Evolutionary conservation across 2,329 filamentous ascomycete genomes (phyloP).

Genomic region (Neofusicoccum kwambonambiense): DNA sequence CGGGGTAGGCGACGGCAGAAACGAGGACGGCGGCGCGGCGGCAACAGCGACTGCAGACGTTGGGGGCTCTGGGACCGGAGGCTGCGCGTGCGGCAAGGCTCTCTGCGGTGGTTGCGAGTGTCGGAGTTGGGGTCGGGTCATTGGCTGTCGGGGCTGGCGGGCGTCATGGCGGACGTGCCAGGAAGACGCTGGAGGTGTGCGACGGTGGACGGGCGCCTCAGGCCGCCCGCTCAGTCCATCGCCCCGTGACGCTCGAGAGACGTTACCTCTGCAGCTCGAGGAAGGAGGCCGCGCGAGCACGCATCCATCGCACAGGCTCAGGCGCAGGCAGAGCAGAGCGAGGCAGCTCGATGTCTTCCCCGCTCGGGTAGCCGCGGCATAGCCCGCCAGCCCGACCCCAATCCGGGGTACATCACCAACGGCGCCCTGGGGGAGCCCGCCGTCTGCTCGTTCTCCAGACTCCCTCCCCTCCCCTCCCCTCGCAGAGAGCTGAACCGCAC

Average conservation of each 20-base stretch:
- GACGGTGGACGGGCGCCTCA: not conserved
- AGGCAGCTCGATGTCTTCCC: not conserved
- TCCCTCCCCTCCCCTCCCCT: not conserved
- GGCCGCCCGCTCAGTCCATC: not conserved
- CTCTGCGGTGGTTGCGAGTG: not conserved
- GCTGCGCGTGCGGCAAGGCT: not conserved
- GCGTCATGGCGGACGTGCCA: not conserved
- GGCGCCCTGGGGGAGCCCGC: constrained; percentile 20
- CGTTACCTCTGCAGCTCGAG: not conserved
- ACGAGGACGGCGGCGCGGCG: not conserved
- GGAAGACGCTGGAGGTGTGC: not conserved
- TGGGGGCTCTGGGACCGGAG: not conserved
- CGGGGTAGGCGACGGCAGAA: not conserved
- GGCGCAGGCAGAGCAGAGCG: too few species aligned
- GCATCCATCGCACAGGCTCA: not conserved
- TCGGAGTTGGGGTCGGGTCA: not conserved
- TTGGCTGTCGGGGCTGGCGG: not conserved
- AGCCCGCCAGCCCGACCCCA: not conserved
- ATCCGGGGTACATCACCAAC: constrained; percentile 21
- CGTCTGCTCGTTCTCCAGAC: constrained; percentile 24
- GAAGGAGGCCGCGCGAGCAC: not conserved
- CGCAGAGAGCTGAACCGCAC: not conserved
- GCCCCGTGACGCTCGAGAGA: not conserved
- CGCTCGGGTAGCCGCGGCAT: constrained; percentile 15
- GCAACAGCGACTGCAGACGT: not conserved